Evolutionary conservation across 2,329 filamentous ascomycete species (phyloP).

Genomic region (Alternaria incomplexa): DNA sequence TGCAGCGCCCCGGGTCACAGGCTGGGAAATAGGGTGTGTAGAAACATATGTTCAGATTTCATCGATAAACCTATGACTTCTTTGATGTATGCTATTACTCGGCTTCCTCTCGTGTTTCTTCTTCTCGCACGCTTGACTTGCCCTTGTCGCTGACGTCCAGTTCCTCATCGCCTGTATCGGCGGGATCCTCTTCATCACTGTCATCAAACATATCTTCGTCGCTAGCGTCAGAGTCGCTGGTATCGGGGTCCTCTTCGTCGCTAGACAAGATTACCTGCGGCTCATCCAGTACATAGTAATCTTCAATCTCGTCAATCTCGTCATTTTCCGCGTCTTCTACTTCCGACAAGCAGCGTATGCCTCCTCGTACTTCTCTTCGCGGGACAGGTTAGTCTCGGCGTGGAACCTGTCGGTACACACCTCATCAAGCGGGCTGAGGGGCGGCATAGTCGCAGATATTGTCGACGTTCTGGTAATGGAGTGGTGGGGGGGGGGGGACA

Average conservation of each 20-base stretch:
- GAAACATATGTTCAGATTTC: neutral
- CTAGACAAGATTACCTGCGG: neutral
- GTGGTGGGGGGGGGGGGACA: neutral
- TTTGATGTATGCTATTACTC: neutral
- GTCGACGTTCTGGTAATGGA: too few species aligned
- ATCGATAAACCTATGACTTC: neutral
- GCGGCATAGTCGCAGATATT: too few species aligned
- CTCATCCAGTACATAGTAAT: neutral
- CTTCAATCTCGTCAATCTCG: neutral
- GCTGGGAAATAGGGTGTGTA: conserved; percentile 1
- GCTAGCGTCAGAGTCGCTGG: neutral
- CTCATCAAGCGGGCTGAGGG: too few species aligned
- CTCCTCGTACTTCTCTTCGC: neutral
- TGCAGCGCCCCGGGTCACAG: conserved; percentile 15
- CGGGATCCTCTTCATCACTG: neutral
- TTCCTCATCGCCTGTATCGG: neutral
- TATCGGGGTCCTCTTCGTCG: neutral
- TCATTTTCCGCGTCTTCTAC: neutral
- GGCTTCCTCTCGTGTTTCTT: neutral
- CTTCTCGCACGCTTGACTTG: neutral
- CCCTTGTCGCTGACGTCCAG: neutral
- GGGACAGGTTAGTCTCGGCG: too few species aligned
- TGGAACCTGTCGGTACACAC: too few species aligned
- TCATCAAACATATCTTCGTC: neutral
- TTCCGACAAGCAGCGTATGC: neutral